These are phyloP conservation scores for Neofusicoccum umdonicola DNA, from an alignment of 2,329 filamentous ascomycete genomes.

Conservation along the genomic window DNA sequence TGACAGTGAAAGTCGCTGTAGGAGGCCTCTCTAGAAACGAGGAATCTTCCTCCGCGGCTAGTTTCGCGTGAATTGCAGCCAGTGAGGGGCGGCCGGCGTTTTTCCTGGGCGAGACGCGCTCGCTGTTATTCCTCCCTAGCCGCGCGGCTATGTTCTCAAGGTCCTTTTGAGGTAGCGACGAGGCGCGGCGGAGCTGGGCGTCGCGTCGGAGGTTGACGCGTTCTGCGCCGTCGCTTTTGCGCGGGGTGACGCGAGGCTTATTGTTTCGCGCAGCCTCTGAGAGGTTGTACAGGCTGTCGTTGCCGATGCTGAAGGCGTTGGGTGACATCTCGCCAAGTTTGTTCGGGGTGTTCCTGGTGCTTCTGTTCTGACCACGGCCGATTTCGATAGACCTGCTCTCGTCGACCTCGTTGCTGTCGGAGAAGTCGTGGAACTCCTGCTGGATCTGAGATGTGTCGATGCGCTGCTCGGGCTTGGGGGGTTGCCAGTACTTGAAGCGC, in stretches of 20 bases:
- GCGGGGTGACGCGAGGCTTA: conserved; percentile 33
- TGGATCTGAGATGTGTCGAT: conserved; percentile 39
- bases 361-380: conserved; percentile 50
- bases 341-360: conserved; percentile 34
- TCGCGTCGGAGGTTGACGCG: conserved; percentile 42
- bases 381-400: conserved; percentile 57
- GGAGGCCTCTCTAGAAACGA: conserved; percentile 49
- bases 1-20: conserved; percentile 40
- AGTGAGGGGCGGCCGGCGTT: conserved; percentile 34
- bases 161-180: conserved; percentile 37
- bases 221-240: conserved; percentile 29
- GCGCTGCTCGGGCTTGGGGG: conserved; percentile 32
- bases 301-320: conserved; percentile 49
- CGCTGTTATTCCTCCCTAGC: conserved; percentile 31
- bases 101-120: conserved; percentile 42
- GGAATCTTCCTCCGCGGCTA: conserved; percentile 53
- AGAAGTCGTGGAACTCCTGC: conserved; percentile 41
- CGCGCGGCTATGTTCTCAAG: conserved; percentile 39
- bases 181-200: conserved; percentile 46
- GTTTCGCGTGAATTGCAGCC: conserved; percentile 56
- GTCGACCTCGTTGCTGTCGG: conserved; percentile 40
- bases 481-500: conserved; percentile 38
- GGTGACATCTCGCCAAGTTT: conserved; percentile 50
- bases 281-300: conserved; percentile 49
- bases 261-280: conserved; percentile 38